Conservation (phyloP, 345 rosid species). For the Lepidium didymum region DNA sequence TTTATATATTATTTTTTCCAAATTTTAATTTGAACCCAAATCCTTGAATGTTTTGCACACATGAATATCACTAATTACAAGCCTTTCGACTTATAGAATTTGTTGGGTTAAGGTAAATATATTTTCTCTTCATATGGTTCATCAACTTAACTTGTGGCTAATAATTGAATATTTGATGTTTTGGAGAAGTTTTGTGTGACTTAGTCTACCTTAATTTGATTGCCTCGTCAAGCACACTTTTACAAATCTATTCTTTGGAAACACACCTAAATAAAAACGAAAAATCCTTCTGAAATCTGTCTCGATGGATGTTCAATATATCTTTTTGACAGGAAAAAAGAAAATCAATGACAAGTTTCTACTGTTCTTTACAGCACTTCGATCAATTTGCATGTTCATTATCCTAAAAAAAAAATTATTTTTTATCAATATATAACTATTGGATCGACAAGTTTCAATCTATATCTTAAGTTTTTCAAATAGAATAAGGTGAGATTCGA, state of each 20-base stretch:
- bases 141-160: neutral
- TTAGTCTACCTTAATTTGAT: neutral
- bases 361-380: neutral
- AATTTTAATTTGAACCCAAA: too few species aligned
- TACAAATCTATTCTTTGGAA: neutral
- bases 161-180: neutral
- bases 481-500: too few species aligned
- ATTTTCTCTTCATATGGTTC: neutral
- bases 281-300: neutral
- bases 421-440: too few species aligned
- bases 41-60: too few species aligned
- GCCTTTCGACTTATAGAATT: neutral
- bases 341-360: neutral
- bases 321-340: too few species aligned
- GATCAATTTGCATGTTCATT: neutral
- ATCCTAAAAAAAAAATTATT: too few species aligned
- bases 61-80: too few species aligned
- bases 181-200: neutral
- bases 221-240: neutral
- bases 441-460: too few species aligned
- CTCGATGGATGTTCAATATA: too few species aligned
- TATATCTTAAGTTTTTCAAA: too few species aligned
- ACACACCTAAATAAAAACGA: neutral
- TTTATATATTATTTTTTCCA: too few species aligned
- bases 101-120: neutral